Evolutionary conservation across 2,329 filamentous ascomycete species (phyloP).

Genomic region (Fusarium circinatum): DNA sequence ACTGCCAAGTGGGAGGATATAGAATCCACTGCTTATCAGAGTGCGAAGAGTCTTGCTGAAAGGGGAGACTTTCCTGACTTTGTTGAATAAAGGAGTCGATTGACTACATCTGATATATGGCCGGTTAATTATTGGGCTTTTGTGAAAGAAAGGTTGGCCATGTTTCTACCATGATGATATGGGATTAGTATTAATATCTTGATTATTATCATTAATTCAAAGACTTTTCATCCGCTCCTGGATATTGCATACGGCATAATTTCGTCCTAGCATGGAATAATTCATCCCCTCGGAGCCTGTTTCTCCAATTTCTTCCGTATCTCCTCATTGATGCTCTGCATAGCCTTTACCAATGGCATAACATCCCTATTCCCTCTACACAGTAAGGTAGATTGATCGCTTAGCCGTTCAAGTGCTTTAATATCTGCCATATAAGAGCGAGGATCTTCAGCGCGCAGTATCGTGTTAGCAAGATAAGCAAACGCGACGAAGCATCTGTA

Average conservation of each 20-base stretch:
- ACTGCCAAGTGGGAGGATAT: slow-evolving; percentile 16
- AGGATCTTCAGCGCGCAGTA: slow-evolving; percentile 34
- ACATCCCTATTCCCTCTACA: slow-evolving; percentile 42
- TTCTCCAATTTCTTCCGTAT: slow-evolving; percentile 29
- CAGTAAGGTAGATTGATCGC: slow-evolving; percentile 25
- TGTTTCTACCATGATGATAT: not conserved
- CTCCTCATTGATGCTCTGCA: slow-evolving; percentile 41
- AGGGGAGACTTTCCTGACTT: slow-evolving; percentile 2
- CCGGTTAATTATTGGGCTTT: not conserved
- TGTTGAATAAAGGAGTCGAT: not conserved
- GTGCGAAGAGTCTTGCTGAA: slow-evolving; percentile 2
- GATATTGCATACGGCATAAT: not conserved
- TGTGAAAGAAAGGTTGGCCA: not conserved
- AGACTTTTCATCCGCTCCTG: not conserved
- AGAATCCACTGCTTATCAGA: slow-evolving; percentile 15
- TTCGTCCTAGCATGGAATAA: not conserved
- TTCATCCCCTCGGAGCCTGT: not conserved
- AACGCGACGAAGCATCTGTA: slow-evolving; percentile 45
- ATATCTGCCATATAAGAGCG: slow-evolving; percentile 32
- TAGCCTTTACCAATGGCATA: slow-evolving; percentile 41
- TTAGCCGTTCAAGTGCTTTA: slow-evolving; percentile 31
- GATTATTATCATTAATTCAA: not conserved
- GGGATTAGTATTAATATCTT: not conserved
- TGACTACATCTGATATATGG: not conserved
- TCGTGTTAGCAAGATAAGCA: slow-evolving; percentile 41